These are phyloP conservation scores for Combretum micranthum DNA, from an alignment of 345 rosid species.

Conservation along the genomic window DNA sequence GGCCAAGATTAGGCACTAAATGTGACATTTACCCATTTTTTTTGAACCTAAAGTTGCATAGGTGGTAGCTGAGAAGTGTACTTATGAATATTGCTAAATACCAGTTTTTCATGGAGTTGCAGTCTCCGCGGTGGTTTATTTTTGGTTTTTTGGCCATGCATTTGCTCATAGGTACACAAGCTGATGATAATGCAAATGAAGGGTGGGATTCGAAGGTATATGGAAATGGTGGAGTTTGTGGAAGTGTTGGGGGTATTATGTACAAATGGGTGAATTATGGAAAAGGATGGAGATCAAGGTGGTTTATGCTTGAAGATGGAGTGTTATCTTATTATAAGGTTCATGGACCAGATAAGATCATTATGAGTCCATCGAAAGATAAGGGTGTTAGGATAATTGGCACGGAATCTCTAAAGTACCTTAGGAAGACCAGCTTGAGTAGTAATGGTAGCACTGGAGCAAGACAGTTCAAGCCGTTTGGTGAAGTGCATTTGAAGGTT, in stretches of 20 bases:
- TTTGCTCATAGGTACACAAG: constrained; percentile 2
- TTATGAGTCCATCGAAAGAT: constrained; percentile 60
- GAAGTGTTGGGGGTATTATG: constrained; percentile 65
- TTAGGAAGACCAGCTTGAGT: constrained; percentile 65
- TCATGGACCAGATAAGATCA: constrained; percentile 87
- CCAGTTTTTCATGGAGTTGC: too few species aligned
- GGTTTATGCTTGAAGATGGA: constrained; percentile 85
- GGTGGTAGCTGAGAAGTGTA: too few species aligned
- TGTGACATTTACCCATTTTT: too few species aligned
- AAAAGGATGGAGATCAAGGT: constrained; percentile 86
- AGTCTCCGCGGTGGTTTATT: too few species aligned
- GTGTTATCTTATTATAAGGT: constrained; percentile 84
- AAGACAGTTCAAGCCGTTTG: constrained; percentile 72
- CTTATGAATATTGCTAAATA: too few species aligned
- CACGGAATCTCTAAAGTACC: constrained; percentile 66
- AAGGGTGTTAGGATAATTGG: constrained; percentile 73
- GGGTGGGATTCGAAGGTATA: constrained; percentile 41
- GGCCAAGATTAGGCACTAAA: too few species aligned
- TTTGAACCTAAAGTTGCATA: too few species aligned
- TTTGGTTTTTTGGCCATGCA: too few species aligned
- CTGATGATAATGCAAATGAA: constrained; percentile 15
- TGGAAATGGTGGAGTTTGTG: constrained; percentile 31
- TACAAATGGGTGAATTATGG: constrained; percentile 98
- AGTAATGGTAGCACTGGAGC: constrained; percentile 26
- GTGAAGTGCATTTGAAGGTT: constrained; percentile 94